A percentile compares a stretch with the other conserved stretches of the same genome.
Conservation (phyloP, 345 rosid species). For the Kandelia obovata region DNA sequence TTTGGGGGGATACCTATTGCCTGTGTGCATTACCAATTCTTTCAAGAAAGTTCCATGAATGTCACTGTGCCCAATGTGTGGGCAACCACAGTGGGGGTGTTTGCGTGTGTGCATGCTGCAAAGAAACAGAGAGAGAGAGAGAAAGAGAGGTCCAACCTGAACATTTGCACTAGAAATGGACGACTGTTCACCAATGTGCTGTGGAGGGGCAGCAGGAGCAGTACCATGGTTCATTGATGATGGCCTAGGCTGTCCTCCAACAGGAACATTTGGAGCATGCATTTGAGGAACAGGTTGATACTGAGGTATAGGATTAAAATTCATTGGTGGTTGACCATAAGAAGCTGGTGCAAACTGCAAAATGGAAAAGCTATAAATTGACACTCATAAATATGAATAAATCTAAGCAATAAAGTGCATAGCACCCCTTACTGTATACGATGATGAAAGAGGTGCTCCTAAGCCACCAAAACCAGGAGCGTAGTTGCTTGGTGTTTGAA, state of each 20-base stretch:
- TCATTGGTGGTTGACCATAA: slow-evolving; percentile 47
- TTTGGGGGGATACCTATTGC: slow-evolving; percentile 35
- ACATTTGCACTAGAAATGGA: slow-evolving; percentile 32
- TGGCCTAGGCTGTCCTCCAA: slow-evolving; percentile 45
- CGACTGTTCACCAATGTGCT: slow-evolving; percentile 44
- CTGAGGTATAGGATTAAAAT: slow-evolving; percentile 37
- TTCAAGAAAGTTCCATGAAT: not conserved
- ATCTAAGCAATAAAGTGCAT: slow-evolving; percentile 14
- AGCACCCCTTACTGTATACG: slow-evolving; percentile 53
- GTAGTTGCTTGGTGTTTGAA: slow-evolving; percentile 47
- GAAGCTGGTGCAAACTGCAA: slow-evolving; percentile 62
- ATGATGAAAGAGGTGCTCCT: slow-evolving; percentile 53
- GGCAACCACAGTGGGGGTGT: no score
- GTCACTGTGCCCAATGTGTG: no score
- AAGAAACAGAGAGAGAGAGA: not conserved
- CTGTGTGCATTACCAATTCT: slow-evolving; percentile 26
- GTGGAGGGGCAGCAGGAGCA: slow-evolving; percentile 36
- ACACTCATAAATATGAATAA: slow-evolving; percentile 11
- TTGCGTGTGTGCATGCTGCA: not conserved
- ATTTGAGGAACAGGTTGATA: slow-evolving; percentile 53
- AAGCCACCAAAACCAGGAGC: slow-evolving; percentile 53
- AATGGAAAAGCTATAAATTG: slow-evolving; percentile 16
- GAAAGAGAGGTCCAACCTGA: slow-evolving; percentile 28
- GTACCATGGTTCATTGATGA: slow-evolving; percentile 40
- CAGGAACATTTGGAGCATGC: slow-evolving; percentile 43